Conservation (phyloP, 495 filamentous ascomycete genomes). For the Trichoderma asperelloides region DNA sequence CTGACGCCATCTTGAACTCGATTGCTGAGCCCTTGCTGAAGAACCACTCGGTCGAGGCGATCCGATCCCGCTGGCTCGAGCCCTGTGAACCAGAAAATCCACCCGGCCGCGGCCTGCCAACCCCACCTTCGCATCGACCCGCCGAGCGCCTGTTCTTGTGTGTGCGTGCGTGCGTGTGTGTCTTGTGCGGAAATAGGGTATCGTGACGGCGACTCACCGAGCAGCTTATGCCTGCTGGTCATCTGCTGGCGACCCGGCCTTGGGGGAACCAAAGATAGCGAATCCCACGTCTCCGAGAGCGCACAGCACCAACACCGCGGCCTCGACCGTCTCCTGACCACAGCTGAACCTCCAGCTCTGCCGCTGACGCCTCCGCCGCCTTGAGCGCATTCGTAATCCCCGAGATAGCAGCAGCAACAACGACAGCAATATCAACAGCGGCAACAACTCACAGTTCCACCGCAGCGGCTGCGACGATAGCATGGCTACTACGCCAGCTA, state of each 20-base stretch:
- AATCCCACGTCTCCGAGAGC: not conserved
- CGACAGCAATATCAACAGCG: constrained; percentile 14
- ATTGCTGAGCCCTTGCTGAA: constrained; percentile 2
- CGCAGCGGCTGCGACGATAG: constrained; percentile 16
- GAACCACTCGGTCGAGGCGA: not conserved
- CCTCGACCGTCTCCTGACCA: not conserved
- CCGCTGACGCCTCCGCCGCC: constrained; percentile 1
- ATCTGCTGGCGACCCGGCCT: constrained; percentile 3
- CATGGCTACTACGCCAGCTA: constrained; percentile 48
- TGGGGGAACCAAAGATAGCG: not conserved
- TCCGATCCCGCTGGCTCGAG: constrained; percentile 6
- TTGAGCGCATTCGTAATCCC: not conserved
- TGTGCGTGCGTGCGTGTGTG: not conserved
- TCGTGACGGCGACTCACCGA: constrained; percentile 3
- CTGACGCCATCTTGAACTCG: not conserved
- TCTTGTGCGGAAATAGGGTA: constrained; percentile 1
- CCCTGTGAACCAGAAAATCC: not conserved
- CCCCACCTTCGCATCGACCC: constrained; percentile 6
- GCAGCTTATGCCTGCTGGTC: constrained; percentile 1
- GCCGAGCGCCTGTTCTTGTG: not conserved
- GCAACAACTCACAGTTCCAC: not conserved
- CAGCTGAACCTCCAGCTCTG: not conserved
- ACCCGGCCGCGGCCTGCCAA: constrained; percentile 2
- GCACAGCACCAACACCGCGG: not conserved
- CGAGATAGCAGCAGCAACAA: not conserved